These are phyloP conservation scores for Podila horticola DNA, from an alignment of 192 early-diverging fungal species.

Conservation along the genomic window DNA sequence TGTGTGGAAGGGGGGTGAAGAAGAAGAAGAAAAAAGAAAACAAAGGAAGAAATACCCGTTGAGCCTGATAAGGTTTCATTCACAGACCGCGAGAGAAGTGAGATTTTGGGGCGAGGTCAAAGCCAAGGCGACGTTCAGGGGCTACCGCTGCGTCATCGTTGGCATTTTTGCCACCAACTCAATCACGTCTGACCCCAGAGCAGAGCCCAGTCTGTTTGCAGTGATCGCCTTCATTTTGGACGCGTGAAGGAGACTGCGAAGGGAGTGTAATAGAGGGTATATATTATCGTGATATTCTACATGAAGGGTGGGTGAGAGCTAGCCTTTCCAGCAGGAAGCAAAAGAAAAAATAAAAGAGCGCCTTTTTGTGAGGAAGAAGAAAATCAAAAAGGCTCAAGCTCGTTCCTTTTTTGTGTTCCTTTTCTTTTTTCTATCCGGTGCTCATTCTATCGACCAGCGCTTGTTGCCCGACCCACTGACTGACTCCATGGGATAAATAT, in stretches of 20 bases:
- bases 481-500: conserved; percentile 52
- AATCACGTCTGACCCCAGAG: no score
- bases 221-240: no score
- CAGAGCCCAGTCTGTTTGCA: no score
- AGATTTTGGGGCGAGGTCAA: no score
- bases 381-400: background rate
- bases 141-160: no score
- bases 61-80: no score
- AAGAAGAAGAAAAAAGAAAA: conserved; percentile 30
- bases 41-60: conserved; percentile 11
- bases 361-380: background rate
- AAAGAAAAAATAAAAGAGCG: background rate
- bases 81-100: no score
- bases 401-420: background rate
- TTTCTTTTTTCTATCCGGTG: background rate
- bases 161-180: no score
- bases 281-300: conserved; percentile 1
- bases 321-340: background rate
- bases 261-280: background rate
- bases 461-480: conserved; percentile 24
- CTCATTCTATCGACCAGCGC: conserved; percentile 48
- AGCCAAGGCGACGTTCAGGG: no score
- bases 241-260: no score
- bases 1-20: conserved; percentile 18
- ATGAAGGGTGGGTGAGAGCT: background rate